These are phyloP conservation scores for Pestalotiopsis sp. DNA, from an alignment of 2,329 filamentous ascomycete genomes.

Conservation along the genomic window DNA sequence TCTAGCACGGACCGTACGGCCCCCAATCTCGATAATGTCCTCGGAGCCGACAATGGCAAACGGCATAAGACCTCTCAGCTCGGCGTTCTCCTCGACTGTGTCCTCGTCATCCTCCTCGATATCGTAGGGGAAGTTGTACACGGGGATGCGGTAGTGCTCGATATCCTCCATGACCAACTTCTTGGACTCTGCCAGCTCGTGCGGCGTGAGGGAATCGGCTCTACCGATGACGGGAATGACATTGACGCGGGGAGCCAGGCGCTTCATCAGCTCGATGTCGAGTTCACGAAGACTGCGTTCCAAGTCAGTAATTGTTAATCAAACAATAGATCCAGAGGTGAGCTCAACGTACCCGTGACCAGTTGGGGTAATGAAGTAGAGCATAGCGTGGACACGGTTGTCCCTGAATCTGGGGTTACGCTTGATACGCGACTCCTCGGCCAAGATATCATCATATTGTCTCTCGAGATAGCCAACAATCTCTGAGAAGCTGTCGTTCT, in stretches of 20 bases:
- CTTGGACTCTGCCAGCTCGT: slow-evolving; percentile 97
- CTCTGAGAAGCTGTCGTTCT: slow-evolving; percentile 75
- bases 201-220: slow-evolving; percentile 93
- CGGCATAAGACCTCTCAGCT: slow-evolving; percentile 95
- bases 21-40: slow-evolving; percentile 90
- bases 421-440: slow-evolving; percentile 99
- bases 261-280: slow-evolving; percentile 99
- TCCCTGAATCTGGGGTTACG: slow-evolving; percentile 99
- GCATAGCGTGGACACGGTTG: slow-evolving; percentile 95
- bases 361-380: slow-evolving; percentile 99
- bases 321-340: neutral
- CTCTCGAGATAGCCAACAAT: slow-evolving; percentile 98
- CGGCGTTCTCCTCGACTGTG: slow-evolving; percentile 98
- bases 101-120: slow-evolving; percentile 99
- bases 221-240: slow-evolving; percentile 99
- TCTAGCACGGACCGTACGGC: slow-evolving; percentile 86
- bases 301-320: slow-evolving; percentile 16
- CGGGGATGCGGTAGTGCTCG: slow-evolving; percentile 98
- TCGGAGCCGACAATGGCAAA: slow-evolving; percentile 99
- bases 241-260: slow-evolving; percentile 95
- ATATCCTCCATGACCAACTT: slow-evolving; percentile 99
- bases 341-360: slow-evolving; percentile 73
- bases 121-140: slow-evolving; percentile 99
- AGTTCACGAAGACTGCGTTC: slow-evolving; percentile 83
- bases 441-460: slow-evolving; percentile 99